These are phyloP conservation scores for Tulasnella sp. DNA, from an alignment of 768 basidiomycete genomes.

Conservation along the genomic window DNA sequence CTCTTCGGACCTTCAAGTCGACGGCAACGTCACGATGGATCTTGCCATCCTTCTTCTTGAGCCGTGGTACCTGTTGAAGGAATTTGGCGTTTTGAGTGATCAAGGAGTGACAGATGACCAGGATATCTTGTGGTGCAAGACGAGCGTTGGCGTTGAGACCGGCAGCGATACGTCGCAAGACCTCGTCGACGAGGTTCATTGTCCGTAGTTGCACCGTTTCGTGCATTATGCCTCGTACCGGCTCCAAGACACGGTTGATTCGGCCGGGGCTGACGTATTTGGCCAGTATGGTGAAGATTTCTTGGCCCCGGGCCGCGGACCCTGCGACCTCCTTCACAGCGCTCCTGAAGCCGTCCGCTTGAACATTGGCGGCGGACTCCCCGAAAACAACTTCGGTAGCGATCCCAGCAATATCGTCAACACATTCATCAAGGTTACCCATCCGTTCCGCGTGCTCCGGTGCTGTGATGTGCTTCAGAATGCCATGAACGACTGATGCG, in stretches of 20 bases:
- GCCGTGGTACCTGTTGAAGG: slow-evolving; percentile 49
- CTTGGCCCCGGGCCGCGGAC: slow-evolving; percentile 74
- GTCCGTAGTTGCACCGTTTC: slow-evolving; percentile 73
- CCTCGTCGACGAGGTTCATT: slow-evolving; percentile 81
- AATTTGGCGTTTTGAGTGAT: slow-evolving; percentile 87
- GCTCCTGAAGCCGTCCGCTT: slow-evolving; percentile 85
- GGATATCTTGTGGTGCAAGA: slow-evolving; percentile 58
- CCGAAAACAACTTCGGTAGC: slow-evolving; percentile 90
- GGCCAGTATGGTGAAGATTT: slow-evolving; percentile 76
- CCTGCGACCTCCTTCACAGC: slow-evolving; percentile 86
- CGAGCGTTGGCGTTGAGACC: slow-evolving; percentile 79
- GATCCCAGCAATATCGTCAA: slow-evolving; percentile 70
- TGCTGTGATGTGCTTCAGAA: slow-evolving; percentile 73
- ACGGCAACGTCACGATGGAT: slow-evolving; percentile 57
- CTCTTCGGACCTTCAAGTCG: slow-evolving; percentile 62
- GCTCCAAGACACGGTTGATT: slow-evolving; percentile 67
- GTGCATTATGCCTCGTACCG: slow-evolving; percentile 75
- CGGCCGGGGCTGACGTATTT: slow-evolving; percentile 67
- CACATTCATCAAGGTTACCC: slow-evolving; percentile 60
- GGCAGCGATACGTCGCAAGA: slow-evolving; percentile 68
- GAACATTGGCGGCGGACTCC: slow-evolving; percentile 81
- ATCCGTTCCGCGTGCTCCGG: slow-evolving; percentile 50
- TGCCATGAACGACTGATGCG: slow-evolving; percentile 71
- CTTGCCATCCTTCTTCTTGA: slow-evolving; percentile 32
- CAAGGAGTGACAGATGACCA: slow-evolving; percentile 80